A percentile compares a stretch with the other conserved stretches of the same genome.
Evolutionary conservation across 768 basidiomycete species (phyloP).

Genomic region (Suillus bovinus): DNA sequence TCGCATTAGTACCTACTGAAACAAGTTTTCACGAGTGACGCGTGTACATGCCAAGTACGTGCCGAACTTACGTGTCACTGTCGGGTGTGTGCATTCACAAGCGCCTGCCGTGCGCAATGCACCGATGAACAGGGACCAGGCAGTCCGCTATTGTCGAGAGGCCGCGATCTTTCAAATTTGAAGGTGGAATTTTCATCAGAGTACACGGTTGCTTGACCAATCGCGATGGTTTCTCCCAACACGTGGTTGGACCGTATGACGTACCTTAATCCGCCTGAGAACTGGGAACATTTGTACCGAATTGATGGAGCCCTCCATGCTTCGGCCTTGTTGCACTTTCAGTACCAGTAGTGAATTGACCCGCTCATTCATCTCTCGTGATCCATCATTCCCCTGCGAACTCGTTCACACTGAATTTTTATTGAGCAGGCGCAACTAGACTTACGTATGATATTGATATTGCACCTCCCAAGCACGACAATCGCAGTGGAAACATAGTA

Average conservation of each 20-base stretch:
- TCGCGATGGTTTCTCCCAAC: neutral
- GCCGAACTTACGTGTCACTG: neutral
- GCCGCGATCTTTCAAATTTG: neutral
- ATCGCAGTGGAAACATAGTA: neutral
- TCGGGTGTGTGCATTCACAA: neutral
- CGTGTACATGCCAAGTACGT: neutral
- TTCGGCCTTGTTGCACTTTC: no score
- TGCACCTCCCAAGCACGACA: neutral
- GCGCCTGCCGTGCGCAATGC: neutral
- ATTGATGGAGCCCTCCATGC: no score
- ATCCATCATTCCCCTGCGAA: neutral
- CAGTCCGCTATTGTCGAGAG: neutral
- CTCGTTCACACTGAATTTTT: neutral
- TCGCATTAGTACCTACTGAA: neutral
- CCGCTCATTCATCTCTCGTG: neutral
- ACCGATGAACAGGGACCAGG: neutral
- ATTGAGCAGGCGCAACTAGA: neutral
- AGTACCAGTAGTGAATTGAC: no score
- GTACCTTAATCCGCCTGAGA: neutral
- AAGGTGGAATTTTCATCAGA: neutral
- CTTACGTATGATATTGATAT: neutral
- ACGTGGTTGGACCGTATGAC: neutral
- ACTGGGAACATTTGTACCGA: neutral
- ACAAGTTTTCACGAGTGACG: neutral
- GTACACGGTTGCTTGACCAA: neutral